A percentile compares a stretch with the other conserved stretches of the same genome.
Evolutionary conservation across 805 yeast species (phyloP).

Genomic region (Wickerhamiella shivajii): DNA sequence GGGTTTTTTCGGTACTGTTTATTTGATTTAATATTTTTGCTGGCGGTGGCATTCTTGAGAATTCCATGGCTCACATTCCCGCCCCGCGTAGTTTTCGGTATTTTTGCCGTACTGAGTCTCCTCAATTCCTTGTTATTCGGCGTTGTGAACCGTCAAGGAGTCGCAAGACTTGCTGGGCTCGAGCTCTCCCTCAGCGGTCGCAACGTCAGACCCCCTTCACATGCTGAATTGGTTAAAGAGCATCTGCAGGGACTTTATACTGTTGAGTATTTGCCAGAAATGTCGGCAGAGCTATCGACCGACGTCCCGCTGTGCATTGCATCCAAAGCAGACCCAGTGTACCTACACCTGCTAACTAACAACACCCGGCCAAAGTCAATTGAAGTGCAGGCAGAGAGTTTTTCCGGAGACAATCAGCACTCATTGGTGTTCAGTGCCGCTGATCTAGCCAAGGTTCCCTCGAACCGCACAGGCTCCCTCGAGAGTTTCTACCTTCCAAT

Average conservation of each 20-base stretch:
- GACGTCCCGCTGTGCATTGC: constrained; percentile 44
- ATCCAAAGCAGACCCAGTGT: constrained; percentile 21
- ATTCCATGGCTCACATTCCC: constrained; percentile 62
- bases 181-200: constrained; percentile 25
- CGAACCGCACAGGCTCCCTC: constrained; percentile 9
- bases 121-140: constrained; percentile 14
- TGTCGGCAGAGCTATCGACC: constrained; percentile 60
- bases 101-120: constrained; percentile 29
- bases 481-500: constrained; percentile 43
- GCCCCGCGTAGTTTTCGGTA: constrained; percentile 37
- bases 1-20: not conserved
- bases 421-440: no score
- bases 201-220: constrained; percentile 21
- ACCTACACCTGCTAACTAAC: constrained; percentile 65
- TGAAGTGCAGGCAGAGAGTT: constrained; percentile 46
- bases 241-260: constrained; percentile 81
- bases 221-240: constrained; percentile 26
- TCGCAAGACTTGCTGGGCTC: constrained; percentile 20
- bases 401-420: constrained; percentile 35
- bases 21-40: constrained; percentile 56
- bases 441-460: constrained; percentile 2
- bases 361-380: constrained; percentile 54
- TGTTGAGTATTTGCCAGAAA: constrained; percentile 79
- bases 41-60: constrained; percentile 56
- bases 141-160: constrained; percentile 16